Evolutionary conservation across 2,329 filamentous ascomycete genomes (phyloP), one percentile per base, ranked within the genome.

Genomic region (Colletotrichum tropicicola): DNA sequence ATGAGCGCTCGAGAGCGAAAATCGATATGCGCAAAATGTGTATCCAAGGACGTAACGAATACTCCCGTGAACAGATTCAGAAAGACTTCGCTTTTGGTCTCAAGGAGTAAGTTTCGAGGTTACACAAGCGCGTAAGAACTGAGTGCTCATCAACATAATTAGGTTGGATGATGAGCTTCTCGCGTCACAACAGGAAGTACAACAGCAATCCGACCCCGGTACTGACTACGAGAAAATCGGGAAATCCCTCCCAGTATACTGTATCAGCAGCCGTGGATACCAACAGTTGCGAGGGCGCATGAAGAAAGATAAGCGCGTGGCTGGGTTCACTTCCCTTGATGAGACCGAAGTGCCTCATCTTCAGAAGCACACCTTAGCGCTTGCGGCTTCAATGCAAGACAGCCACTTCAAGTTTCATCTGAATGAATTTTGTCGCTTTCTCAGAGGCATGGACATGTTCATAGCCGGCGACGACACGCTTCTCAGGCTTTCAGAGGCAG

Each of bases 341-440:
- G 83, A 90, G 62, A 91, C 89, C 0, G 87, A 86, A 70, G 80
- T 90, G 3, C 87, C 87, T 1, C 79, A 82, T 44, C 78, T 91
- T 1, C 86, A 87, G 69, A 77, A 77, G 0, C 88, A 91, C 67
- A 89, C 87, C 56, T 84, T 82, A 63, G 83, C 83, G 43, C 75
- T 90, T 3, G 90, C 88, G 0, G 83, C 86, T 25, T 54, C 67
- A 5, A 28, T 54, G 17, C 56, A 54, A 23, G 56, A 15, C 25
- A 21, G 35, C 4, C 21, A 60, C n/a, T 55, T 54, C 9, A 52
- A 19, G 12, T 25, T 25, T 10, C 41, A 49, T 15, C n/a, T 65
- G 6, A 43, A n/a, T 27, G 27, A 55, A 4, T 28, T 55, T 13
- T 37, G 27, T 15, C 56, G 56, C 17, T 19, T 65, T 3, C n/a